phyloP scores from a whole-genome alignment of 2,329 filamentous ascomycete species.

The Fusarium solani-melongenae region DNA sequence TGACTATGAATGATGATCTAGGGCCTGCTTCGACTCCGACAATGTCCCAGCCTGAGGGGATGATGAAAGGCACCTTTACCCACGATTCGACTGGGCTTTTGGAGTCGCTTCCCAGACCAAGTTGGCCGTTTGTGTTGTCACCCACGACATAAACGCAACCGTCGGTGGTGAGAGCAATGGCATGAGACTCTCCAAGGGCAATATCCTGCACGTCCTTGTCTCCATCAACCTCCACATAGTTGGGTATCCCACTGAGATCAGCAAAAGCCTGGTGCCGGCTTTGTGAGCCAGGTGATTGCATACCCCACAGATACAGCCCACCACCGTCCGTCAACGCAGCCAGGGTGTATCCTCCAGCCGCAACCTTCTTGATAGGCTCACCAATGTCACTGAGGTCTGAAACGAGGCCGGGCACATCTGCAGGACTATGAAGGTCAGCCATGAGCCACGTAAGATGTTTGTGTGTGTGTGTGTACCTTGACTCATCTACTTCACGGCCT shows the following conservation, averaged over 20 bases:
- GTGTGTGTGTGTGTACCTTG: constrained; percentile 43
- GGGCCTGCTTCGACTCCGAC: constrained; percentile 61
- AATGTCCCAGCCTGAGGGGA: constrained; percentile 43
- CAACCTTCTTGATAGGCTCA: constrained; percentile 64
- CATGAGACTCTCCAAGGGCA: constrained; percentile 67
- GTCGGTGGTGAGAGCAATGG: constrained; percentile 63
- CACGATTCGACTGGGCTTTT: constrained; percentile 46
- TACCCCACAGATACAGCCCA: constrained; percentile 72
- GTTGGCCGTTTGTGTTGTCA: constrained; percentile 67
- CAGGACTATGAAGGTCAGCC: constrained; percentile 51
- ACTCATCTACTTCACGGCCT: constrained; percentile 58
- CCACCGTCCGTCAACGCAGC: constrained; percentile 68
- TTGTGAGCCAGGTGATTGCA: constrained; percentile 32
- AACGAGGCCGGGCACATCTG: constrained; percentile 58
- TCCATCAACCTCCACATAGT: constrained; percentile 58
- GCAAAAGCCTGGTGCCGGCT: constrained; percentile 50
- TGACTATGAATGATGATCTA: constrained; percentile 61
- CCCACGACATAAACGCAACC: constrained; percentile 67
- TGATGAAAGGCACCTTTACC: constrained; percentile 49
- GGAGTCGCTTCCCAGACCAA: constrained; percentile 56
- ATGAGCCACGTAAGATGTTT: neutral
- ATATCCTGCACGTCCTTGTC: constrained; percentile 66
- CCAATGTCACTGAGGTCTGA: constrained; percentile 62
- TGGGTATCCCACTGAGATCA: constrained; percentile 48
- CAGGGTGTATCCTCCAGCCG: constrained; percentile 66